Base-by-base conservation (phyloP, 129 eudicot genomes). In the Pulicaria dysenterica region DNA sequence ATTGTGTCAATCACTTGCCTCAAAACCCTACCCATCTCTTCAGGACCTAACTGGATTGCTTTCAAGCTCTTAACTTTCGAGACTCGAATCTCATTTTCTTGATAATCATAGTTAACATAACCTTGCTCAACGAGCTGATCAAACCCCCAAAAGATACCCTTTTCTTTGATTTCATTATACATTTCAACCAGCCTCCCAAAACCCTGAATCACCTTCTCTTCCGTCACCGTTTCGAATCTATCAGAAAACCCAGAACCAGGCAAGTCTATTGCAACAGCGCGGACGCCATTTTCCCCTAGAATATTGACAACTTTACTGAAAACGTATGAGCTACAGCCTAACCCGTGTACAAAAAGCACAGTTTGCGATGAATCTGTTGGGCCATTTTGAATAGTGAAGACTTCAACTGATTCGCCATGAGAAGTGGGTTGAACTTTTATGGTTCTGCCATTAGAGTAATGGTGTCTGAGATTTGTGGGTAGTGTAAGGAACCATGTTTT, bases 181-280 rank as follows among this genome's bases (percentile, higher is more conserved):
- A 93, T 64, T 51, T 85, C 96, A 66, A 77, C 38, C 50, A 89
- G 5, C 81, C 76, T 57, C 69, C 80, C 84, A 12, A 82, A 79
- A 77, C 75, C 87, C 79, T 51, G 76, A 14, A 78, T 75, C 40
- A 41, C 85, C 24, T 77, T 75, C 75, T 88, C 92, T 51, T 83
- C 92, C 5, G 67, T 78, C 67, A 85, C 85, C 36, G 46, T 65
- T 70, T 72, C 67, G 6, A 83, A 73, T 55, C 82, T 87, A 76
- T 89, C 96, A 0, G 98, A 93, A 82, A 93, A 93, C 71, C 98
- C 98, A 0, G 90, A 89, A 61, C 98, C 92, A 0, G 98, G 96
- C 4, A 89, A 72, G 69, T 93, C 98, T 3, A 93, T 11, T 6
- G 95, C 92, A 10, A 89, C 82, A 0, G 64, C 88, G 40, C 62